A percentile compares a stretch with the other conserved stretches of the same genome.
These are phyloP conservation scores for Lichtheimia hyalospora DNA, from an alignment of 371 early-diverging fungal genomes.

Conservation along the genomic window DNA sequence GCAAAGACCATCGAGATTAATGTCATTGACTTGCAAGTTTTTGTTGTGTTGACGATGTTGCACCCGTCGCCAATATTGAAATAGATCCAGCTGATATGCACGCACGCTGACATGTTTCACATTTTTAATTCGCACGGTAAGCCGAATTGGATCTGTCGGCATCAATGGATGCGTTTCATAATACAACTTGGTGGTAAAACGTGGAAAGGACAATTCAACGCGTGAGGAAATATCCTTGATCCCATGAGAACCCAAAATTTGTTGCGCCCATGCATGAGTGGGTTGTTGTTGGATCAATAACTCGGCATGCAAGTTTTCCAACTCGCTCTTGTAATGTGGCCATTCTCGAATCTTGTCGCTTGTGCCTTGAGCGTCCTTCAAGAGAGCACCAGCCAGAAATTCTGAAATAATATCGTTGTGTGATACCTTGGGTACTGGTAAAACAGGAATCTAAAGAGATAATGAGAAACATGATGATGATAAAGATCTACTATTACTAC, in stretches of 20 bases:
- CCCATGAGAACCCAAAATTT: not conserved
- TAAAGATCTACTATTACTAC: too few relatives aligned
- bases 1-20: slow-evolving; percentile 39
- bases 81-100: slow-evolving; percentile 38
- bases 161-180: not conserved
- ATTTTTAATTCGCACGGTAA: slow-evolving; percentile 29
- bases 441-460: too few relatives aligned
- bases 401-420: not conserved
- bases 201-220: not conserved
- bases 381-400: not conserved
- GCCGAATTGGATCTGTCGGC: not conserved
- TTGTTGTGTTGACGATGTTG: slow-evolving; percentile 5
- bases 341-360: not conserved
- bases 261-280: not conserved
- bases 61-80: slow-evolving; percentile 31
- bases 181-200: too few relatives aligned
- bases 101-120: slow-evolving; percentile 33
- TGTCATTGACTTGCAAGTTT: slow-evolving; percentile 14
- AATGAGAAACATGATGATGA: too few relatives aligned
- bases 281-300: not conserved
- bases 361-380: not conserved
- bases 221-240: not conserved
- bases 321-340: not conserved
- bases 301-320: not conserved
- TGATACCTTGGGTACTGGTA: too few relatives aligned